Evolutionary conservation across 352 stramenopile genomes (phyloP).

Genomic region (Globisporangium nagaii): DNA sequence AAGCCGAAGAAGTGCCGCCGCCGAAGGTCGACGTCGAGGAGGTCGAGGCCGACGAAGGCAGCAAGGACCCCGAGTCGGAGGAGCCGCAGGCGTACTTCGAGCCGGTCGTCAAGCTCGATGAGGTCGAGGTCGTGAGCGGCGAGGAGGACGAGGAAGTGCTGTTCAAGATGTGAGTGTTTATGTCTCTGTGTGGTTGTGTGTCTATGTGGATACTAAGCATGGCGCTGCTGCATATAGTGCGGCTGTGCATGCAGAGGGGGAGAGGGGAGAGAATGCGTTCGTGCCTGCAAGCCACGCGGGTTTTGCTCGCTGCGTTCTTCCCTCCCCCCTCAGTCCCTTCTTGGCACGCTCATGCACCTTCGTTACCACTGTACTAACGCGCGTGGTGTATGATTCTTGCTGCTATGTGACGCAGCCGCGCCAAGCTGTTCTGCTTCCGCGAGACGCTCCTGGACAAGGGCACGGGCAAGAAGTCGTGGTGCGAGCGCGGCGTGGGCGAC

Average conservation of each 20-base stretch:
- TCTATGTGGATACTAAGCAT: neutral
- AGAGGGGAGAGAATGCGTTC: neutral
- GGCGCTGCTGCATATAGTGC: neutral
- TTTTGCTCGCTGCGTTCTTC: no score
- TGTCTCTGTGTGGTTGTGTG: neutral
- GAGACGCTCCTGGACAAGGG: conserved; percentile 98
- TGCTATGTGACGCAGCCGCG: conserved; percentile 42
- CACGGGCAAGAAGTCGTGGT: conserved; percentile 97
- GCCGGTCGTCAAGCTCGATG: conserved; percentile 84
- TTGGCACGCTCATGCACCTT: neutral
- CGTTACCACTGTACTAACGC: neutral
- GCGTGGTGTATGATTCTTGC: neutral
- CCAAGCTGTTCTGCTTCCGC: conserved; percentile 96
- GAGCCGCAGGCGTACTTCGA: conserved; percentile 87
- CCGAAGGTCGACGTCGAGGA: conserved; percentile 53
- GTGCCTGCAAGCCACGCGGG: neutral
- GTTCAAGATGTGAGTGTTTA: conserved; percentile 78
- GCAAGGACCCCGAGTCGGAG: conserved; percentile 70
- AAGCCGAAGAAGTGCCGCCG: conserved; percentile 68
- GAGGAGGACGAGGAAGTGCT: conserved; percentile 97
- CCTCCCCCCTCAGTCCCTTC: neutral
- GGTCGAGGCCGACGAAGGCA: conserved; percentile 34
- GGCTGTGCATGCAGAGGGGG: neutral
- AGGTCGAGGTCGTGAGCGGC: conserved; percentile 96
- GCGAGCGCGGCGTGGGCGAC: conserved; percentile 95